These are phyloP conservation scores for Exophiala sideris DNA, from an alignment of 2,329 filamentous ascomycete species.

Conservation along the genomic window DNA sequence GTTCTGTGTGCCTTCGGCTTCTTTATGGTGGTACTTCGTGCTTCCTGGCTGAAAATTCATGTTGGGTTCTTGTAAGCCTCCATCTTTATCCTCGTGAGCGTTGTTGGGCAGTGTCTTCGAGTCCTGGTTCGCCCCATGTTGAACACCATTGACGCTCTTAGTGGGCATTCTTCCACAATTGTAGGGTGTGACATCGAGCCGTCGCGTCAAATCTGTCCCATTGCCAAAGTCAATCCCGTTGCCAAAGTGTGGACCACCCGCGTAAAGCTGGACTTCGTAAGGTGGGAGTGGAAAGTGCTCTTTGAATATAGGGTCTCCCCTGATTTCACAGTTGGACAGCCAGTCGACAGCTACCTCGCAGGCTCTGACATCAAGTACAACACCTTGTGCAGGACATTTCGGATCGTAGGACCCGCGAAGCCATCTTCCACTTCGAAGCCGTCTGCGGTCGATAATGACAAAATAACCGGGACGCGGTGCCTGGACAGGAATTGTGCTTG, in stretches of 20 bases:
- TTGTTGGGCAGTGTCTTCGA: too few relatives aligned
- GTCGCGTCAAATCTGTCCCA: constrained; percentile 24
- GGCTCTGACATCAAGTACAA: constrained; percentile 51
- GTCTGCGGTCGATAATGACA: constrained; percentile 51
- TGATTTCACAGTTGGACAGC: constrained; percentile 43
- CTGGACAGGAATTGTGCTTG: constrained; percentile 17
- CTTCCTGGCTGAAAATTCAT: background rate
- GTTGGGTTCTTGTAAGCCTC: background rate
- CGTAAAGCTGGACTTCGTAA: constrained; percentile 19
- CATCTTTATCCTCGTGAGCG: too few relatives aligned
- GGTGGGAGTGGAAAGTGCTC: constrained; percentile 10
- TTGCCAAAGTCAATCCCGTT: constrained; percentile 21
- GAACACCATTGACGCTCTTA: background rate
- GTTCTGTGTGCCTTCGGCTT: background rate
- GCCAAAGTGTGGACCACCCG: constrained; percentile 26
- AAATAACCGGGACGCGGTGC: constrained; percentile 38
- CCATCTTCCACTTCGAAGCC: constrained; percentile 52
- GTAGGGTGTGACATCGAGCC: constrained; percentile 17
- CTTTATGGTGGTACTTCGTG: background rate
- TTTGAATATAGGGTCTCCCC: background rate
- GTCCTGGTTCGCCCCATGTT: too few relatives aligned
- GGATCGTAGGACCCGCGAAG: constrained; percentile 50
- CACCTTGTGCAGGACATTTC: constrained; percentile 48
- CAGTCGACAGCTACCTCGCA: constrained; percentile 50
- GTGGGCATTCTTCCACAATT: constrained; percentile 28